Conservation (phyloP, 2,329 filamentous ascomycete species). For the Scedosporium apiospermum region DNA sequence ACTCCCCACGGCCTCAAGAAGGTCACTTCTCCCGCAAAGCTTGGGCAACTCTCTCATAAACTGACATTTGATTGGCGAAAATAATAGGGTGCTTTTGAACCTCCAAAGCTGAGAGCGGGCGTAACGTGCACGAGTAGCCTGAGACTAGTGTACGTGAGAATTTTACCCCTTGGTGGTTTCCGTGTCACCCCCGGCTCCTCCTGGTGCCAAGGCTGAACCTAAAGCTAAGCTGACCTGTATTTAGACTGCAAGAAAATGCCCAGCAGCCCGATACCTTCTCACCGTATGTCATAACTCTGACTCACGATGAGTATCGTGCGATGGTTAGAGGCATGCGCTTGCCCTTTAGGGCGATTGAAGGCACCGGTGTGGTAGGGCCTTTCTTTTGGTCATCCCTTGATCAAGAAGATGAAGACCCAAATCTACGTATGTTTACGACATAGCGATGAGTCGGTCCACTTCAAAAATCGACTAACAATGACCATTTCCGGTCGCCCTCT, state of each 20-base stretch:
- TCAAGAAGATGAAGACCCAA: conserved; percentile 44
- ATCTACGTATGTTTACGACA: conserved; percentile 38
- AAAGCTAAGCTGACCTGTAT: background rate
- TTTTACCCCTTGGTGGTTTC: background rate
- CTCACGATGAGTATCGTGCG: conserved; percentile 36
- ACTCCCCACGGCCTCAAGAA: background rate
- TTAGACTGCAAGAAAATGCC: conserved; percentile 47
- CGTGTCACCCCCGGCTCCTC: background rate
- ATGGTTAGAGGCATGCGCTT: conserved; percentile 48
- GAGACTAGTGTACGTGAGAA: conserved; percentile 40
- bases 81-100: conserved; percentile 44
- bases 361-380: conserved; percentile 48
- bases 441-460: background rate
- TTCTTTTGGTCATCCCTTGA: conserved; percentile 54
- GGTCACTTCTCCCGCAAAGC: background rate
- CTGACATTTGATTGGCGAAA: background rate
- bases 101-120: conserved; percentile 30
- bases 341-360: conserved; percentile 49
- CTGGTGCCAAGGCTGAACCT: background rate
- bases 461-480: background rate
- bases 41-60: background rate
- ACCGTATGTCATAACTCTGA: conserved; percentile 43
- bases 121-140: conserved; percentile 40
- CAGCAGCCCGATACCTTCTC: conserved; percentile 48
- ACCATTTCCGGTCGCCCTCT: background rate